Conservation (phyloP, 495 filamentous ascomycete genomes). For the Daldinia bambusicola region DNA sequence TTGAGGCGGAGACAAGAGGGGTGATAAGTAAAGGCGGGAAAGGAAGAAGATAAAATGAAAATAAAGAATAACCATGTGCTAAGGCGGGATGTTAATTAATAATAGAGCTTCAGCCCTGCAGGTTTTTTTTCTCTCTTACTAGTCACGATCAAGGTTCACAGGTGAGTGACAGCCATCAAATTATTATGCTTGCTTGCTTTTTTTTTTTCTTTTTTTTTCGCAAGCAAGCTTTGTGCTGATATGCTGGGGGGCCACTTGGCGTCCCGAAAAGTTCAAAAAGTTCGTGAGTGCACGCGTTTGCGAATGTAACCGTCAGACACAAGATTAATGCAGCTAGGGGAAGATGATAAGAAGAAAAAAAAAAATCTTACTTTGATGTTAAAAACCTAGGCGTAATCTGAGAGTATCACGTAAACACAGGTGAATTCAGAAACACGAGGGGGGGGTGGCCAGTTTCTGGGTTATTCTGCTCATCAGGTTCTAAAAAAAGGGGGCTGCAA, state of each 20-base stretch:
- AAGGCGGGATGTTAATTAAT: conserved; percentile 22
- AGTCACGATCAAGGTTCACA: conserved; percentile 14
- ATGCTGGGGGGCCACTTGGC: conserved; percentile 27
- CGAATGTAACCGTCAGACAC: conserved; percentile 21
- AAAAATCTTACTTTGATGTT: conserved; percentile 23
- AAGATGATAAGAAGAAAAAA: not conserved
- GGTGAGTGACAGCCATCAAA: not conserved
- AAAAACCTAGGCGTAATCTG: conserved; percentile 8
- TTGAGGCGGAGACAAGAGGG: conserved; percentile 6
- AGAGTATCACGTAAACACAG: conserved; percentile 21
- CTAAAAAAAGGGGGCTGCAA: conserved; percentile 28
- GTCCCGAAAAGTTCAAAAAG: conserved; percentile 4
- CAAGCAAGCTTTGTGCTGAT: conserved; percentile 20
- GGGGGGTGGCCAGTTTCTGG: conserved; percentile 5
- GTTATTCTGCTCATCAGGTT: conserved; percentile 20
- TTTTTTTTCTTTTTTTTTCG: not conserved
- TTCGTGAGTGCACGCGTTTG: not conserved
- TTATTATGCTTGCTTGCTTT: conserved; percentile 29
- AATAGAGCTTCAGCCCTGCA: conserved; percentile 17
- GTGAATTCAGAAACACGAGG: conserved; percentile 12
- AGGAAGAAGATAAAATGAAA: not conserved
- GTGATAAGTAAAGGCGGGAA: conserved; percentile 9
- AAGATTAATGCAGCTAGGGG: conserved; percentile 7
- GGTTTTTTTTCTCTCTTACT: conserved; percentile 14
- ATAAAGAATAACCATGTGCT: conserved; percentile 16